A percentile compares a stretch with the other conserved stretches of the same genome.
Evolutionary conservation across 2,329 filamentous ascomycete species (phyloP).

Genomic region (Knoxdaviesia proteae): DNA sequence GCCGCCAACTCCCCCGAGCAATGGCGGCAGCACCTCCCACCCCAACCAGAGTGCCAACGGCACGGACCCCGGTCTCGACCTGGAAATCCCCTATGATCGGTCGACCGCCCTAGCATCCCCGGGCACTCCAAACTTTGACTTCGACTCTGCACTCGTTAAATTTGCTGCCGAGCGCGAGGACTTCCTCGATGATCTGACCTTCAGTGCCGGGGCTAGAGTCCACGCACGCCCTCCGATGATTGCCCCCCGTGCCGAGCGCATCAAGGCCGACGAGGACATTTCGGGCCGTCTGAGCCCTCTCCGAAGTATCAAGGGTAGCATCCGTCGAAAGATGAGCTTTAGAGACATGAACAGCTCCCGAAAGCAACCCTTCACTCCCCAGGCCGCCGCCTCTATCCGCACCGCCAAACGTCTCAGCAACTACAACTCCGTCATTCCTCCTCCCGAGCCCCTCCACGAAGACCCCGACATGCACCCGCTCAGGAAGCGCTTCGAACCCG

Average conservation of each 20-base stretch:
- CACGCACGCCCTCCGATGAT: conserved; percentile 51
- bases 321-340: conserved; percentile 80
- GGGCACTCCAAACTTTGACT: conserved; percentile 48
- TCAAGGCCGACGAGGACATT: conserved; percentile 50
- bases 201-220: conserved; percentile 64
- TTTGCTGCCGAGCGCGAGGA: conserved; percentile 90
- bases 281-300: conserved; percentile 33
- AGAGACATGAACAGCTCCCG: conserved; percentile 90
- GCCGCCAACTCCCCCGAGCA: conserved; percentile 4
- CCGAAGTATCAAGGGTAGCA: conserved; percentile 54
- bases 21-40: conserved; percentile 2
- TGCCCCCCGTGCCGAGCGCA: conserved; percentile 61
- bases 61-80: neutral
- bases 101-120: neutral
- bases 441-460: conserved; percentile 72
- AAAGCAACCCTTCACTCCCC: conserved; percentile 49
- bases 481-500: conserved; percentile 83
- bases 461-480: conserved; percentile 91
- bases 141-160: conserved; percentile 79
- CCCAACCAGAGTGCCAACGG: neutral
- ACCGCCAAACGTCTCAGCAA: conserved; percentile 82
- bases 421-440: conserved; percentile 94
- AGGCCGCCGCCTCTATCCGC: conserved; percentile 33
- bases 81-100: neutral
- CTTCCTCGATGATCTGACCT: conserved; percentile 79